Base-by-base conservation (phyloP, 2,329 filamentous ascomycete species). In the Dryadomyces quercivorus region DNA sequence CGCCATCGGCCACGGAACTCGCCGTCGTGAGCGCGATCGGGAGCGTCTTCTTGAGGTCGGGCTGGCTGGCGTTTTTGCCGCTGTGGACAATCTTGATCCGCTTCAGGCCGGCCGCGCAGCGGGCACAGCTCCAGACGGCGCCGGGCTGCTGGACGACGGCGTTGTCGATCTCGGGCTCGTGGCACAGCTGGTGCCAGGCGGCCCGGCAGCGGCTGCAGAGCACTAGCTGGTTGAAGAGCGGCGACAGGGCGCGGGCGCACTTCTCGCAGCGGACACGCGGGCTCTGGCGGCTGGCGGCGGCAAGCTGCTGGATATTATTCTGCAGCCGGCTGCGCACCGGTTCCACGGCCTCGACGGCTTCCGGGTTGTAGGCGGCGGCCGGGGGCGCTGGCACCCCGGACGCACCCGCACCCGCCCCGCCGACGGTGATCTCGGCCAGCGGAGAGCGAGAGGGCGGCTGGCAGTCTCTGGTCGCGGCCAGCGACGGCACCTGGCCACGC, bases 161-260 rank as follows among this genome's bases (percentile, higher is more conserved):
- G 58, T 84, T 78, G n/a, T 77, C 75, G 57, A 94, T 87, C 9
- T 78, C 77, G 1, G 88, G 88, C 56, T 86, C 78, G 66, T 94
- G 88, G 63, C 88, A 94, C 62, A 81, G 80, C 65, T 90, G 86
- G 67, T 94, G 88, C 78, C 88, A 94, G 45, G 83, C 80, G 34
- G 76, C 75, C 65, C 88, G 87, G 71, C 88, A 94, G 16, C 82
- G 82, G 67, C 92, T 86, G 70, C 88, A 94, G 67, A 91, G 89
- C 2, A 93, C 87, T 64, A 94, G 91, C 69, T 84, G 80, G 69
- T 93, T 93, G 61, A 73, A 81, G n/a, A 73, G 66, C 3, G 85
- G 84, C 62, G 85, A 88, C 59, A 85, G 78, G 10, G 85, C 82
- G 59, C 88, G 75, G 53, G 82, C 77, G 68, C 88, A 94, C 59